Conservation (phyloP, 805 yeast species). For the Starmerella roubikii region DNA sequence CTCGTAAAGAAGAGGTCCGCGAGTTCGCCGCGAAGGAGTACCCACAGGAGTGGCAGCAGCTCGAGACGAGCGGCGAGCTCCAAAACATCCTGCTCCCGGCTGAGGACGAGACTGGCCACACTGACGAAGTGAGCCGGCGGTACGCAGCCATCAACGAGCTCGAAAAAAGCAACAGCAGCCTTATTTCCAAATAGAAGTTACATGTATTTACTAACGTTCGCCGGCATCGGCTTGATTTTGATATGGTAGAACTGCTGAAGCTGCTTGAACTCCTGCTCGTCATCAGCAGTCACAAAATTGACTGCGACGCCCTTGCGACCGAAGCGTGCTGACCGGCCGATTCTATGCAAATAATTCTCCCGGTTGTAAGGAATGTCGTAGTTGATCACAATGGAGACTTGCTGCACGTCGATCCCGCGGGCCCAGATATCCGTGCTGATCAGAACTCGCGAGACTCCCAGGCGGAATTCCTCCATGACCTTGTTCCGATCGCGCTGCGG, state of each 20-base stretch:
- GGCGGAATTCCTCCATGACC: constrained; percentile 90
- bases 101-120: constrained; percentile 24
- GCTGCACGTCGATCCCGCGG: constrained; percentile 97
- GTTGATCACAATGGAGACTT: constrained; percentile 88
- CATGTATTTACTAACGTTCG: constrained; percentile 34
- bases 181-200: background rate
- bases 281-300: constrained; percentile 77
- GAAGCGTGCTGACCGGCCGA: constrained; percentile 96
- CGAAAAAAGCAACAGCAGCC: constrained; percentile 7
- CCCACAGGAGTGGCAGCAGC: constrained; percentile 29
- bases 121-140: constrained; percentile 18
- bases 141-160: constrained; percentile 19
- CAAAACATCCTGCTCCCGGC: constrained; percentile 20
- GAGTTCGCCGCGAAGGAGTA: constrained; percentile 31
- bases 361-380: constrained; percentile 86
- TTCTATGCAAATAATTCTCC: constrained; percentile 93
- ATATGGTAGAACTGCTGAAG: constrained; percentile 80
- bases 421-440: constrained; percentile 97
- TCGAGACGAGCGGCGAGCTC: constrained; percentile 26
- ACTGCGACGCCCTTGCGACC: constrained; percentile 96
- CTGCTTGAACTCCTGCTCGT: constrained; percentile 59
- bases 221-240: constrained; percentile 86
- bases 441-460: constrained; percentile 83
- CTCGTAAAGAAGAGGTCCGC: constrained; percentile 28
- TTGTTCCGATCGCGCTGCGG: constrained; percentile 87